Evolutionary conservation across 139 green algal species (phyloP).

Genomic region (Picochlorum sp.): DNA sequence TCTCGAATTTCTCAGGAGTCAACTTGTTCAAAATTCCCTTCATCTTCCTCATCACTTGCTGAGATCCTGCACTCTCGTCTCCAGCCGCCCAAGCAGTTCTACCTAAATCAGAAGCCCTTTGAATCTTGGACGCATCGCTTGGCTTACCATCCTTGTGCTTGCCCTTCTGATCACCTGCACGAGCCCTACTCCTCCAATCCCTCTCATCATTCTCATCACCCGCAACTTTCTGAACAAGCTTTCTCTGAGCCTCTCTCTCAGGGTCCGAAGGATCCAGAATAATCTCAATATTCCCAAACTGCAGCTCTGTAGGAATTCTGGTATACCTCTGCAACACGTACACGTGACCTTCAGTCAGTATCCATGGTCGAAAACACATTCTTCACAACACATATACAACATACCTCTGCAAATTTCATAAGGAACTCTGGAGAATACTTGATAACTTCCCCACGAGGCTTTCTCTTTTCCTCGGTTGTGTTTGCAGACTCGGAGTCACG

Average conservation of each 20-base stretch:
- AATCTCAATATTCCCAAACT: conserved; percentile 54
- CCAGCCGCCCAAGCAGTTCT: conserved; percentile 53
- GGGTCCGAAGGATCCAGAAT: conserved; percentile 46
- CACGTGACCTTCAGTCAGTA: neutral
- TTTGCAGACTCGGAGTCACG: neutral
- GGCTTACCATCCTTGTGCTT: neutral
- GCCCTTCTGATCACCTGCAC: neutral
- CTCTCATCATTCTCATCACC: conserved; percentile 16
- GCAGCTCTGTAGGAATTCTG: conserved; percentile 47
- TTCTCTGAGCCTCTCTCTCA: conserved; percentile 48
- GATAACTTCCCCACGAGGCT: conserved; percentile 41
- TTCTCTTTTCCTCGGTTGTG: conserved; percentile 36
- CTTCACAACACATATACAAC: neutral
- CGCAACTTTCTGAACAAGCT: conserved; percentile 36
- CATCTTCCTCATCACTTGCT: conserved; percentile 75
- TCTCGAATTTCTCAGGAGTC: conserved; percentile 98
- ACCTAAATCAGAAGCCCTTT: conserved; percentile 59
- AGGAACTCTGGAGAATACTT: conserved; percentile 62
- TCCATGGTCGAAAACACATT: neutral
- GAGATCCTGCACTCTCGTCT: neutral
- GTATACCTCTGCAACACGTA: conserved; percentile 43
- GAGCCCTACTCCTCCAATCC: conserved; percentile 44
- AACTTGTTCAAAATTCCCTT: conserved; percentile 99
- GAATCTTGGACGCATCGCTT: conserved; percentile 40
- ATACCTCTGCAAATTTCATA: conserved; percentile 64